Base-by-base conservation (phyloP, 306 rosid species). In the Begonia fuchsioides region DNA sequence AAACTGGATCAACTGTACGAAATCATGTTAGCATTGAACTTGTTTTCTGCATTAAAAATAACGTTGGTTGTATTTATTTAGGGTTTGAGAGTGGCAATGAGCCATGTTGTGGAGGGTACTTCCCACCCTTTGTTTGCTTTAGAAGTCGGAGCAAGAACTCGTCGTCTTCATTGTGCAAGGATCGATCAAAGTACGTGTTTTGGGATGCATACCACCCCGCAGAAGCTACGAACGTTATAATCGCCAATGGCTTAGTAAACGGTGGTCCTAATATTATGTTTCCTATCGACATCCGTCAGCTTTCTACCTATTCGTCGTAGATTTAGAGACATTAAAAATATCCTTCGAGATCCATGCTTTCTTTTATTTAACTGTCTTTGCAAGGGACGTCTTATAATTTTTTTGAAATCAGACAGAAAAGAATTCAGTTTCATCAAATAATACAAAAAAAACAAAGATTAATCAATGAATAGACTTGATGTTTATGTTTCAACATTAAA, bases 141-240 rank as follows among this genome's bases (percentile, higher is more conserved):
- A 53, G 54, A 15, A 41, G 51, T 2, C 13, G 43, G 5, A 50
- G 32, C 18, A 61, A 38, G 13, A 64, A 51, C 13, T 17, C 9
- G 50, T 59, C 43, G 43, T 60, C 77, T 15, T 20, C 38, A 1
- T 14, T 76, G 14, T 76, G 83, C n/a, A 43, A 47, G 8, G 76
- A 76, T 66, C 65, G 76, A 59, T 68, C 74, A 2, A 69, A 72
- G 41, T 66, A 66, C 45, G 73, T 76, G 58, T 76, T 76, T 52
- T 76, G 76, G 83, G 83, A 76, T 52, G 83, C 83, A 3, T 76
- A 68, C 59, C 83, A 76, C 52, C 83, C 83, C 7, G 72, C 83
- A 3, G 83, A 76, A 46, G 83, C 79, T 14, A 73, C 73, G 13
- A 72, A 72, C 39, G 41, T 72, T 41, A 65, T 76, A 50, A 47